phyloP scores from a whole-genome alignment of 345 rosid genomes.

The Brassica juncea region DNA sequence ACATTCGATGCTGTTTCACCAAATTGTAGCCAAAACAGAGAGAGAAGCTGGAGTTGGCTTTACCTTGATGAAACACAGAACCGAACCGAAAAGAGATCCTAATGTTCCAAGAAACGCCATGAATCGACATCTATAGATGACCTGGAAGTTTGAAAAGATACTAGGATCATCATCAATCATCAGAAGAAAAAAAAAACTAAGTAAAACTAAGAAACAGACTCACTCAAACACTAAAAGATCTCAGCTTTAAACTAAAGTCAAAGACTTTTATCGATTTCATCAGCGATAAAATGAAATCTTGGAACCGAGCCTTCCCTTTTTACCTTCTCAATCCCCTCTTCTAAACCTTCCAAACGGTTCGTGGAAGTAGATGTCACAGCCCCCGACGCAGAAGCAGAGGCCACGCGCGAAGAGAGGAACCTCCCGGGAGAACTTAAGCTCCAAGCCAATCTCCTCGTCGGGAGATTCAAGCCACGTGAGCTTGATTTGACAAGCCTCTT shows the following conservation, averaged over 20 bases:
- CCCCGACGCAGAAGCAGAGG: conserved; percentile 38
- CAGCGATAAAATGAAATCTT: background rate
- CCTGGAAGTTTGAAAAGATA: conserved; percentile 35
- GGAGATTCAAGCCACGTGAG: conserved; percentile 28
- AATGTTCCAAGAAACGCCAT: conserved; percentile 69
- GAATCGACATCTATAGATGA: conserved; percentile 71
- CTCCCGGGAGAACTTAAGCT: conserved; percentile 12
- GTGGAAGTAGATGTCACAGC: conserved; percentile 38
- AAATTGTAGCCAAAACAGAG: background rate
- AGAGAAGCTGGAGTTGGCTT: background rate
- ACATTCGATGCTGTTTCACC: background rate
- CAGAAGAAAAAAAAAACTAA: background rate
- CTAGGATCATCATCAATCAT: background rate
- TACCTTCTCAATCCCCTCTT: conserved; percentile 74
- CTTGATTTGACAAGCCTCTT: conserved; percentile 18
- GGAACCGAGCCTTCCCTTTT: background rate
- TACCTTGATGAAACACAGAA: conserved; percentile 83
- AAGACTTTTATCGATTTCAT: background rate
- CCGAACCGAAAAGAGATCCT: conserved; percentile 75
- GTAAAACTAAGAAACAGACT: background rate
- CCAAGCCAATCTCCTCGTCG: background rate
- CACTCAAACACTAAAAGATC: background rate
- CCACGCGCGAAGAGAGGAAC: conserved; percentile 19
- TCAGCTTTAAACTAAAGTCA: conserved; percentile 10
- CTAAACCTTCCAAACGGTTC: conserved; percentile 43